Evolutionary conservation across 169 alveolate genomes (phyloP).

Genomic region (Babesia divergens): DNA sequence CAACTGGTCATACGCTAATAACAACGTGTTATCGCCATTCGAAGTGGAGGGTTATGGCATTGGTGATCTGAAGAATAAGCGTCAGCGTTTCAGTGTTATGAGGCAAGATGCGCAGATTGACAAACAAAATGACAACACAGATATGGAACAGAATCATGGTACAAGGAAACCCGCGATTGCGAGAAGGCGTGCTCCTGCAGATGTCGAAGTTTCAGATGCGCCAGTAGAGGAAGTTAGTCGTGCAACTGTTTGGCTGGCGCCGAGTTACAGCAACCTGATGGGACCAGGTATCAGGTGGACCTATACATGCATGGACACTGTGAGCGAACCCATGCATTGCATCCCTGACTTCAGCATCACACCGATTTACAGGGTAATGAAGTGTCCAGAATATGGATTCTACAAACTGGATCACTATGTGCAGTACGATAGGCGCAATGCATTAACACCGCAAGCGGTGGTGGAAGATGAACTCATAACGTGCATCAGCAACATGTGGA

Average conservation of each 20-base stretch:
- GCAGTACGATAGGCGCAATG: slow-evolving; percentile 46
- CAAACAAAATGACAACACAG: background rate
- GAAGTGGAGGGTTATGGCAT: slow-evolving; percentile 43
- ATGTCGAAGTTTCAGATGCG: background rate
- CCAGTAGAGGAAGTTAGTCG: slow-evolving; percentile 1
- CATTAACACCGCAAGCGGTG: slow-evolving; percentile 30
- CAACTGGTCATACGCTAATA: slow-evolving; percentile 70
- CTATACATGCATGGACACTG: slow-evolving; percentile 58
- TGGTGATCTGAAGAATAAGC: slow-evolving; percentile 15
- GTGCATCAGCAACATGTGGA: slow-evolving; percentile 77
- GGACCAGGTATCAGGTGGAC: slow-evolving; percentile 79
- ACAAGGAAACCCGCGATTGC: background rate
- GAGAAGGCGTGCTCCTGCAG: slow-evolving; percentile 3
- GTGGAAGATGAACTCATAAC: slow-evolving; percentile 44
- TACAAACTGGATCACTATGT: slow-evolving; percentile 35
- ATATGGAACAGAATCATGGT: background rate
- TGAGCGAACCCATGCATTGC: slow-evolving; percentile 46
- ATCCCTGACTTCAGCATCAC: slow-evolving; percentile 53
- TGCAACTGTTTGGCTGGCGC: slow-evolving; percentile 68
- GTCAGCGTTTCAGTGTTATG: slow-evolving; percentile 28
- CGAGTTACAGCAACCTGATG: slow-evolving; percentile 70
- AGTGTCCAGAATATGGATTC: slow-evolving; percentile 48
- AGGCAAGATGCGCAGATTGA: background rate
- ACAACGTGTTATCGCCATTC: slow-evolving; percentile 49
- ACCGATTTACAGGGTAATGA: slow-evolving; percentile 55